Evolutionary conservation across 1,139 yeast genomes (phyloP), one percentile per base, ranked within the genome.

Genomic region (Yamadazyma kanchanaburiensis): DNA sequence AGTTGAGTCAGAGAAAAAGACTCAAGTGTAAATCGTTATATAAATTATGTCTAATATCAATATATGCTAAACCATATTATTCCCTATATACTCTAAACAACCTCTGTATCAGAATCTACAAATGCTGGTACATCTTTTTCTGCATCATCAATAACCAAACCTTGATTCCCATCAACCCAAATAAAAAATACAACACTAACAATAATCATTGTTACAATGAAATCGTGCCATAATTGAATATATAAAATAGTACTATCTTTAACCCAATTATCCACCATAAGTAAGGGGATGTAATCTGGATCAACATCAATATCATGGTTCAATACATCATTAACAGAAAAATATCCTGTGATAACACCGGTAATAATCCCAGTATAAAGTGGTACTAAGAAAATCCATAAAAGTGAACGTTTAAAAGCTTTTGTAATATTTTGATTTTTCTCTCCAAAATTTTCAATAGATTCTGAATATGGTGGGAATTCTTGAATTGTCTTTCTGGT

Each of bases 111-210:
- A 4, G 27, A 21, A 8, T 32, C 40, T 4, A 17, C 25, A 12
- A 20, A 21, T 12, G 21, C 33, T 5, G 25, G 25, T 3, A 22
- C 15, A 9, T 36, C 38, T 18, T 35, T 39, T 25, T 43, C 40
- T 7, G 15, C 13, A 12, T 45, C 47, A 27, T 57, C 58, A 25
- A 56, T 40, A 14, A 59, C 42, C 31, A 62, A 40, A 4, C 66
- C 69, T 35, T 54, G 50, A 37, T 62, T 60, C 27, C 53, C 56
- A 34, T 49, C 56, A 19, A 60, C 52, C 70, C 70, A 63, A 30
- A 62, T 49, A 28, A 45, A 50, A 35, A 54, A 63, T n/a, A 63
- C 32, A 5, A 45, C 40, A 4, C 44, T 33, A 15, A 61, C 40
- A 16, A 46, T 36, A 5, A 45, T 19, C 31, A 51, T 48, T 25